These are phyloP conservation scores for Suillus discolor DNA, from an alignment of 768 basidiomycete genomes.

Conservation along the genomic window DNA sequence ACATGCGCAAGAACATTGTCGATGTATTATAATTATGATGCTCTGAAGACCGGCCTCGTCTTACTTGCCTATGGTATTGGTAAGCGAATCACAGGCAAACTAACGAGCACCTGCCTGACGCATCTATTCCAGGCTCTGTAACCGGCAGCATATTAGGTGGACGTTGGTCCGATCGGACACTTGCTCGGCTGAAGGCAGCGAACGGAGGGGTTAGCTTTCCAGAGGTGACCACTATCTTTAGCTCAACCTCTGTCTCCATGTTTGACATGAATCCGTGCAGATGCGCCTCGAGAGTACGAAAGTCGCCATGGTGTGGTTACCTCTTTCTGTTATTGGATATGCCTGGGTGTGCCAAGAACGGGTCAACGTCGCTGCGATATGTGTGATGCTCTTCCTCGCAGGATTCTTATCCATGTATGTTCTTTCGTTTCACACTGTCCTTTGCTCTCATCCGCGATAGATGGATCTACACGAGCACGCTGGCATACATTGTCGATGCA, in stretches of 20 bases:
- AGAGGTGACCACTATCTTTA: conserved; percentile 50
- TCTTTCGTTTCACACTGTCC: not conserved
- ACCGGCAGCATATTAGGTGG: conserved; percentile 61
- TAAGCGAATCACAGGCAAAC: conserved; percentile 25
- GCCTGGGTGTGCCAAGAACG: conserved; percentile 75
- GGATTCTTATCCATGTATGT: conserved; percentile 74
- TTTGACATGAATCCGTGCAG: conserved; percentile 34
- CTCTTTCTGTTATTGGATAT: conserved; percentile 64
- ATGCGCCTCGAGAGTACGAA: conserved; percentile 73
- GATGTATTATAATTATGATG: conserved; percentile 61
- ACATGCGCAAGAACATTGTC: conserved; percentile 74
- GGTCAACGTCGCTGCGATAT: conserved; percentile 66
- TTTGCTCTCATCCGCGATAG: conserved; percentile 26
- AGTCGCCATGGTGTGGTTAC: conserved; percentile 50
- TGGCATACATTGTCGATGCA: conserved; percentile 87
- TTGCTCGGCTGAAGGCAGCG: conserved; percentile 41
- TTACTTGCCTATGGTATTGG: conserved; percentile 76
- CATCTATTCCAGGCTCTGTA: conserved; percentile 42
- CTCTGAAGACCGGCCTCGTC: conserved; percentile 76
- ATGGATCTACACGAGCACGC: conserved; percentile 63
- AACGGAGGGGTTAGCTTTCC: conserved; percentile 53
- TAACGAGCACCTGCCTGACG: not conserved
- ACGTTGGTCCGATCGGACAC: conserved; percentile 52
- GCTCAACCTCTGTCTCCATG: not conserved
- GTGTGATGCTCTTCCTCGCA: conserved; percentile 68